Conservation (phyloP, 768 basidiomycete genomes). For the Candolleomyces efflorescens region DNA sequence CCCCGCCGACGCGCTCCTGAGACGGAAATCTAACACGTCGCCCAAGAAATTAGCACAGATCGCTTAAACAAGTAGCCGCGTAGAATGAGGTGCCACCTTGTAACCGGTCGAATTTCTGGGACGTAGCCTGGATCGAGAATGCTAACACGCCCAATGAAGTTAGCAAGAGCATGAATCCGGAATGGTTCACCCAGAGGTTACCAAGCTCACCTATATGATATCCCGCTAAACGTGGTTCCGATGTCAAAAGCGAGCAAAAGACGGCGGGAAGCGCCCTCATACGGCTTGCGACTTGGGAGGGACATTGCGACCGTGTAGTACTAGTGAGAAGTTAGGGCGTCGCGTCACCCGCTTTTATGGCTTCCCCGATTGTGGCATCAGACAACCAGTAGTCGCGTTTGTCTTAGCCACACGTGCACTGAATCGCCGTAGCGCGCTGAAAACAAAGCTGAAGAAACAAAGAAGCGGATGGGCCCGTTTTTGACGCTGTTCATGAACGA, state of each 20-base stretch:
- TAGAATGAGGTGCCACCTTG: slow-evolving; percentile 21
- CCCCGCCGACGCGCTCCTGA: slow-evolving; percentile 12
- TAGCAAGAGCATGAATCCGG: neutral
- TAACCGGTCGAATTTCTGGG: slow-evolving; percentile 36
- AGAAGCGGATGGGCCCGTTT: too few relatives aligned
- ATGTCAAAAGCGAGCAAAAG: neutral
- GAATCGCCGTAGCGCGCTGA: too few relatives aligned
- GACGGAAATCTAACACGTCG: neutral
- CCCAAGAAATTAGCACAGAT: slow-evolving; percentile 11
- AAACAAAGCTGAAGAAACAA: too few relatives aligned
- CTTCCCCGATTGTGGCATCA: too few relatives aligned
- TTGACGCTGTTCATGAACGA: too few relatives aligned
- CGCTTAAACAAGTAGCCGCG: too few relatives aligned
- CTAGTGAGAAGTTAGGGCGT: too few relatives aligned
- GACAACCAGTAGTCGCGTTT: too few relatives aligned
- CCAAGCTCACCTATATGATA: neutral
- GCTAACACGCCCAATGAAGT: slow-evolving; percentile 13
- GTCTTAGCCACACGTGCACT: too few relatives aligned
- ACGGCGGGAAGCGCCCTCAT: neutral
- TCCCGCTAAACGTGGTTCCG: neutral
- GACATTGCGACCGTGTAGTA: neutral
- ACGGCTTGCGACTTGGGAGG: neutral
- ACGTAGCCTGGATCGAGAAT: slow-evolving; percentile 30
- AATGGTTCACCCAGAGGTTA: too few relatives aligned
- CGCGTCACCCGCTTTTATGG: too few relatives aligned